Evolutionary conservation across 2,329 filamentous ascomycete genomes (phyloP).

Genomic region (Fusarium tuaranense): DNA sequence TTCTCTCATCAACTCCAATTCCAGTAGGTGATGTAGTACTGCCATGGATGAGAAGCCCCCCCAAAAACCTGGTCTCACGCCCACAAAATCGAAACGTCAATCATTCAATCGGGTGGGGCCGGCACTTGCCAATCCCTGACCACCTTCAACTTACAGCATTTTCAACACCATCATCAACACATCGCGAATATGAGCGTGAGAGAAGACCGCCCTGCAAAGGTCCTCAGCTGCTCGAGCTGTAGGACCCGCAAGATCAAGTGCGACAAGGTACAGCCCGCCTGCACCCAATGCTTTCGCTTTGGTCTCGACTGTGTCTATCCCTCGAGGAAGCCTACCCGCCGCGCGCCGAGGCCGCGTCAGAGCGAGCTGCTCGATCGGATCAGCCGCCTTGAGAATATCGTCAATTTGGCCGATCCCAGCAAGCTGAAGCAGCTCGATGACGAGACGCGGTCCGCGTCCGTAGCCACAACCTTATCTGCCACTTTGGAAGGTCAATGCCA

Average conservation of each 20-base stretch:
- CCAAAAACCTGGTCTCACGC: slow-evolving; percentile 2
- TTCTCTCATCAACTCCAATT: background rate
- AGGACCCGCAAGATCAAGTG: slow-evolving; percentile 73
- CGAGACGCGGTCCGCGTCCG: slow-evolving; percentile 8
- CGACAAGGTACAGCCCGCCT: slow-evolving; percentile 64
- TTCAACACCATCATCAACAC: slow-evolving; percentile 1
- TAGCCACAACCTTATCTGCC: slow-evolving; percentile 7
- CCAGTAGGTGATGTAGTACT: background rate
- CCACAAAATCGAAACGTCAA: slow-evolving; percentile 31
- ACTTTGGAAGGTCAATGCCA: slow-evolving; percentile 30
- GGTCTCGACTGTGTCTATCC: slow-evolving; percentile 61
- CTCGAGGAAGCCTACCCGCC: slow-evolving; percentile 57
- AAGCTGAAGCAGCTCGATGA: slow-evolving; percentile 43
- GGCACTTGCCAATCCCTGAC: slow-evolving; percentile 15
- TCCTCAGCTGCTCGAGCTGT: slow-evolving; percentile 69
- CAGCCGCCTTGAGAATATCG: slow-evolving; percentile 58
- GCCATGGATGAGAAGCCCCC: background rate
- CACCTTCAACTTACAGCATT: slow-evolving; percentile 24
- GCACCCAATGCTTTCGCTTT: slow-evolving; percentile 63
- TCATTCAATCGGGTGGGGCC: slow-evolving; percentile 23
- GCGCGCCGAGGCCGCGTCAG: slow-evolving; percentile 55
- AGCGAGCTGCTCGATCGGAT: slow-evolving; percentile 58
- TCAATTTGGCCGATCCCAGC: slow-evolving; percentile 55
- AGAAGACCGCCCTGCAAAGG: slow-evolving; percentile 44
- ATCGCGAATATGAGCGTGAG: slow-evolving; percentile 33